These are phyloP conservation scores for Moniliella sp. DNA, from an alignment of 1,284 basidiomycete species.

Conservation along the genomic window DNA sequence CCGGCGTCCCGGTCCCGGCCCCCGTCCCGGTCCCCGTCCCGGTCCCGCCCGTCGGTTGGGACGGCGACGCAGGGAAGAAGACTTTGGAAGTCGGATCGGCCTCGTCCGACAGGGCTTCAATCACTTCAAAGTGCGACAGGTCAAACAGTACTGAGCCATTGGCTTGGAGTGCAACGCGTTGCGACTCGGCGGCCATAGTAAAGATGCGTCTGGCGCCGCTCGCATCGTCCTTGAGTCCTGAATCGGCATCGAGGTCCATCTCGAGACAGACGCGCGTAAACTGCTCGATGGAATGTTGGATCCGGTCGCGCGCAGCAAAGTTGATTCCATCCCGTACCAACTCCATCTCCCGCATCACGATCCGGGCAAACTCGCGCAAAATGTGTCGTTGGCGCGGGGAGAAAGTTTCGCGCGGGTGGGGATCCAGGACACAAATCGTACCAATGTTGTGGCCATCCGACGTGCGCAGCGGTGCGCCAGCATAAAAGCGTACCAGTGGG, in stretches of 20 bases:
- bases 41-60: background rate
- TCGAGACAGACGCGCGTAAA: constrained; percentile 85
- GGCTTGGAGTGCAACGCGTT: constrained; percentile 68
- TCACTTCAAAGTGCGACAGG: constrained; percentile 67
- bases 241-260: constrained; percentile 44
- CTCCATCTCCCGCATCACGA: constrained; percentile 88
- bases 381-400: constrained; percentile 70
- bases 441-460: constrained; percentile 75
- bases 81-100: constrained; percentile 33
- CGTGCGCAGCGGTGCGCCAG: constrained; percentile 67
- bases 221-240: background rate
- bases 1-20: background rate
- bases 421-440: constrained; percentile 64
- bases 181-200: constrained; percentile 60
- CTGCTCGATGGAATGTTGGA: constrained; percentile 80
- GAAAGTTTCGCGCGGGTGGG: constrained; percentile 61
- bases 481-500: constrained; percentile 65
- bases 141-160: constrained; percentile 78
- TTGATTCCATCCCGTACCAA: constrained; percentile 85
- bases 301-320: constrained; percentile 65
- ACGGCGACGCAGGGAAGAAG: constrained; percentile 14
- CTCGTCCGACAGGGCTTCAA: constrained; percentile 45
- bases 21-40: background rate
- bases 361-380: constrained; percentile 68
- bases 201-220: constrained; percentile 44